A percentile compares a stretch with the other conserved stretches of the same genome.
phyloP scores from a whole-genome alignment of 345 rosid genomes.

The Moricandia moricandioides region DNA sequence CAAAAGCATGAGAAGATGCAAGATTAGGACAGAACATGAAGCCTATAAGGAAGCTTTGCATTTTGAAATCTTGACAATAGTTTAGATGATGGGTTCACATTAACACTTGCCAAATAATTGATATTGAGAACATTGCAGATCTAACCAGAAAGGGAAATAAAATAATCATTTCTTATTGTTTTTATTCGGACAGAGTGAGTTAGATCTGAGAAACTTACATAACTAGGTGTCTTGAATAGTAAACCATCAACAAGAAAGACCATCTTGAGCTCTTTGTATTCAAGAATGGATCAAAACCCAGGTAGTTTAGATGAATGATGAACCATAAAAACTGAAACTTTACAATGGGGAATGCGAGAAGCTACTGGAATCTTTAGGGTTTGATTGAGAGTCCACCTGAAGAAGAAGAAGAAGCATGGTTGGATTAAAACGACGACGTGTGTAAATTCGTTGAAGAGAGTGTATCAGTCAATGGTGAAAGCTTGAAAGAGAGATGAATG shows the following conservation, averaged over 20 bases:
- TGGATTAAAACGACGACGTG: constrained; percentile 27
- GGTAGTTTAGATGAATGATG: no score
- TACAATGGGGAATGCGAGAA: constrained; percentile 23
- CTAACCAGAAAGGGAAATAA: constrained; percentile 37
- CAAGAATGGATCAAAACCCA: constrained; percentile 36
- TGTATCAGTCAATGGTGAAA: constrained; percentile 11
- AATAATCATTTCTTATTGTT: constrained; percentile 15
- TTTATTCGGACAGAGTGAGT: constrained; percentile 31
- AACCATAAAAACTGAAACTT: constrained; percentile 8
- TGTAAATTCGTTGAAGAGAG: not conserved
- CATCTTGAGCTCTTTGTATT: constrained; percentile 16
- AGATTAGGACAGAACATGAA: not conserved
- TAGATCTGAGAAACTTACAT: constrained; percentile 71
- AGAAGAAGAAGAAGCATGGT: constrained; percentile 31
- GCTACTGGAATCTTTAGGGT: constrained; percentile 14
- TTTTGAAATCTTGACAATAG: not conserved
- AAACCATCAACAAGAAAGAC: constrained; percentile 34
- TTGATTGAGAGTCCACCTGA: constrained; percentile 7
- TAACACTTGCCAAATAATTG: constrained; percentile 2
- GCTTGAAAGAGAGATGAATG: constrained; percentile 18
- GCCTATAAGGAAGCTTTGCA: constrained; percentile 14
- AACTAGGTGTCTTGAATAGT: constrained; percentile 38
- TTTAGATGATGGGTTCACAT: not conserved
- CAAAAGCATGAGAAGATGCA: constrained; percentile 5
- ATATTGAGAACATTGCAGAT: constrained; percentile 27